These are phyloP conservation scores for Scheffersomyces segobiensis DNA, from an alignment of 1,139 yeast genomes.

Conservation along the genomic window DNA sequence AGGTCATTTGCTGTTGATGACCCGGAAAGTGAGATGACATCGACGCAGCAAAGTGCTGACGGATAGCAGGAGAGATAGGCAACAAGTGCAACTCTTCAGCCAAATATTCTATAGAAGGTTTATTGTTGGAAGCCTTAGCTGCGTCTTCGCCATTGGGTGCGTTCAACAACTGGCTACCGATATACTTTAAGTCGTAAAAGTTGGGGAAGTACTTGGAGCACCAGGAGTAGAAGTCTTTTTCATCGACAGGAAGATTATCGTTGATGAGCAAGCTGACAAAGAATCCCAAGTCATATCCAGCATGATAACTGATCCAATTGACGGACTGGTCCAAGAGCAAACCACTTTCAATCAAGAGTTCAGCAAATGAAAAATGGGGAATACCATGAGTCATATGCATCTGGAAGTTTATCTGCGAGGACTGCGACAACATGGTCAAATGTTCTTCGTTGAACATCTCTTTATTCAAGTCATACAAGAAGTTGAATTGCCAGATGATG, in stretches of 20 bases:
- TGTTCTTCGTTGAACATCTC: slow-evolving; percentile 87
- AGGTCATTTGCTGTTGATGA: slow-evolving; percentile 45
- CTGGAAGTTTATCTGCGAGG: slow-evolving; percentile 81
- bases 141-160: slow-evolving; percentile 15
- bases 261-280: slow-evolving; percentile 76
- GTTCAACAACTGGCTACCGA: slow-evolving; percentile 57
- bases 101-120: slow-evolving; percentile 50
- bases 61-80: slow-evolving; percentile 51
- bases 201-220: slow-evolving; percentile 75
- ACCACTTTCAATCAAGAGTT: slow-evolving; percentile 83
- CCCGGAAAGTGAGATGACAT: slow-evolving; percentile 30
- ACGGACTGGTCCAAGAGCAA: slow-evolving; percentile 70
- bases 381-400: slow-evolving; percentile 79
- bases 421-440: slow-evolving; percentile 65
- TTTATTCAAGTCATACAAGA: slow-evolving; percentile 68
- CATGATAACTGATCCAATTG: slow-evolving; percentile 90
- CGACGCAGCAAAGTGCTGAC: slow-evolving; percentile 48
- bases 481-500: slow-evolving; percentile 94
- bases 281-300: slow-evolving; percentile 95
- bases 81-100: slow-evolving; percentile 61
- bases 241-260: slow-evolving; percentile 76
- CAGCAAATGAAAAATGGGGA: slow-evolving; percentile 78
- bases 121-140: slow-evolving; percentile 25
- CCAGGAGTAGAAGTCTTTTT: slow-evolving; percentile 76
- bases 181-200: slow-evolving; percentile 79